Conservation (phyloP, 768 basidiomycete genomes). For the Boletus coccyginus region DNA sequence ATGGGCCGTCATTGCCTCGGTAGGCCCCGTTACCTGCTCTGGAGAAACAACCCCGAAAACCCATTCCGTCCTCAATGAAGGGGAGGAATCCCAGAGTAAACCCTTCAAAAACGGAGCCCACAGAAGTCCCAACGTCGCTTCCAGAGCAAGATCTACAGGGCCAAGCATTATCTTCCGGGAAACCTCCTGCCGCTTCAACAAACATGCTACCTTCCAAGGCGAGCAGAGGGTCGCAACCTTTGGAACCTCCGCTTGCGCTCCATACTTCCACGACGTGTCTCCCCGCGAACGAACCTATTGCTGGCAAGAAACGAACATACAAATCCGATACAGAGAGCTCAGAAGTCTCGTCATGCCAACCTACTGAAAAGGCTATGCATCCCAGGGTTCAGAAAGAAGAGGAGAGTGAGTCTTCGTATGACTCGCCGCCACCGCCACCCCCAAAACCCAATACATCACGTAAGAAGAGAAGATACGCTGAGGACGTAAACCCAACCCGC, state of each 20-base stretch:
- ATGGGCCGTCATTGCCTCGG: not conserved
- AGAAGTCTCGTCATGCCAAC: conserved; percentile 10
- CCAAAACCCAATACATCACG: conserved; percentile 21
- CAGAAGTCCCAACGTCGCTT: conserved; percentile 55
- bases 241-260: conserved; percentile 3
- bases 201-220: conserved; percentile 7
- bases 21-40: conserved; percentile 1
- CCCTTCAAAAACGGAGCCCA: conserved; percentile 25
- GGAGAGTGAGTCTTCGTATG: conserved; percentile 40
- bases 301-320: conserved; percentile 20
- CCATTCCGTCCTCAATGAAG: conserved; percentile 4
- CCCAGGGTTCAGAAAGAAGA: conserved; percentile 31
- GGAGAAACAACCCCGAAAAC: conserved; percentile 10
- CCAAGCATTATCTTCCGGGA: conserved; percentile 7
- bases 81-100: conserved; percentile 11
- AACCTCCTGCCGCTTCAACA: conserved; percentile 3
- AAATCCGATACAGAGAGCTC: conserved; percentile 28
- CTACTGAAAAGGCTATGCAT: conserved; percentile 20
- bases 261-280: not conserved
- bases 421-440: conserved; percentile 32
- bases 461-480: conserved; percentile 49
- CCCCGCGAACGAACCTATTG: conserved; percentile 5
- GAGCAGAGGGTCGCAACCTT: not conserved
- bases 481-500: conserved; percentile 25
- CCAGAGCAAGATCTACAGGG: conserved; percentile 48